Evolutionary conservation across 352 stramenopile species (phyloP).

Genomic region (Blastocystis sp.): DNA sequence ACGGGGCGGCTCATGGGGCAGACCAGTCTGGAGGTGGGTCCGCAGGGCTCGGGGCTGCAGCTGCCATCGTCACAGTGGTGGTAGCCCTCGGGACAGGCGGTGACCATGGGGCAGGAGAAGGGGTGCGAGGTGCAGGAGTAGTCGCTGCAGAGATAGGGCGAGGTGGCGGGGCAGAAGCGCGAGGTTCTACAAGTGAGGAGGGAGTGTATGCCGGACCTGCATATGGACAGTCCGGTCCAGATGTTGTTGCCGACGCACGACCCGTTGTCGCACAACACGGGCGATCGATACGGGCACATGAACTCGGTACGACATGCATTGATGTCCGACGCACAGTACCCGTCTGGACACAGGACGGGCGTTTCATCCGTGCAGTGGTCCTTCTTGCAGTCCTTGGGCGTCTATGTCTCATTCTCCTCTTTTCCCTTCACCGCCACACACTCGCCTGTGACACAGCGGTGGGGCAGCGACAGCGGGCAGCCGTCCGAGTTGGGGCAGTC

Average conservation of each 20-base stretch:
- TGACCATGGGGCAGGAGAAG: constrained; percentile 22
- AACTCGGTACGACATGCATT: constrained; percentile 14
- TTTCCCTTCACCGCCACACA: constrained; percentile 1
- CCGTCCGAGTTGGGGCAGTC: constrained; percentile 7
- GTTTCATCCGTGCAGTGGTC: neutral
- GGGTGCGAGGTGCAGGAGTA: constrained; percentile 22
- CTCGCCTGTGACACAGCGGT: constrained; percentile 22
- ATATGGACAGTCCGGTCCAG: constrained; percentile 10
- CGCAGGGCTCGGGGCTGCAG: neutral
- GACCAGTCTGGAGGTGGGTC: neutral
- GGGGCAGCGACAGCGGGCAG: neutral
- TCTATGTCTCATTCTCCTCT: neutral
- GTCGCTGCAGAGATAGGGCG: constrained; percentile 41
- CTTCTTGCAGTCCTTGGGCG: neutral
- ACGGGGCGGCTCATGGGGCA: constrained; percentile 37
- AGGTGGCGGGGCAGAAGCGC: neutral
- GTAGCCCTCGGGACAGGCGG: neutral
- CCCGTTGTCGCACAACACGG: constrained; percentile 5
- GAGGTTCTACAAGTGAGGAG: constrained; percentile 2
- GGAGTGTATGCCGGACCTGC: neutral
- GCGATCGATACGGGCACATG: neutral
- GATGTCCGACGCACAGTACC: neutral
- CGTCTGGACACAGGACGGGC: constrained; percentile 35
- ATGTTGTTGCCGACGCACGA: constrained; percentile 8
- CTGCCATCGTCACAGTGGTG: constrained; percentile 1